Percentiles rank a stretch among this genome's conserved stretches.
These are phyloP conservation scores for Lasiodiplodia hormozganensis DNA, from an alignment of 2,329 filamentous ascomycete genomes.

Conservation along the genomic window DNA sequence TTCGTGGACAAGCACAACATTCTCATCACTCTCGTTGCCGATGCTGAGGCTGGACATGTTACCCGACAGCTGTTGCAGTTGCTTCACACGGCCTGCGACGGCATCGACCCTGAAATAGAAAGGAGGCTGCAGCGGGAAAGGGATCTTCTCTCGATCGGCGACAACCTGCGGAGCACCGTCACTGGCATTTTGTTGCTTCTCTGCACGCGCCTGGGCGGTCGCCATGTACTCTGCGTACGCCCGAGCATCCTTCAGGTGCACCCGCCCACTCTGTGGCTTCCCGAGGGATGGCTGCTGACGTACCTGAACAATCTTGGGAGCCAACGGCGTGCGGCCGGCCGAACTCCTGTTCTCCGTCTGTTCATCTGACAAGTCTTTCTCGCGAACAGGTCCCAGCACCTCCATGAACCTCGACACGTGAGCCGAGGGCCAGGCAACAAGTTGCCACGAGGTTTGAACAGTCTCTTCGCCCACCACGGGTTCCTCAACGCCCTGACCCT, in stretches of 20 bases:
- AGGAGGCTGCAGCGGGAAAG: not conserved
- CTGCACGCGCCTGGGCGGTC: not conserved
- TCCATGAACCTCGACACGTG: not conserved
- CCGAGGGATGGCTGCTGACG: not conserved
- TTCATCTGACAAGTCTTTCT: not conserved
- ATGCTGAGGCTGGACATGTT: not conserved
- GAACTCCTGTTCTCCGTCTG: not conserved
- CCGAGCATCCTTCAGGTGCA: not conserved
- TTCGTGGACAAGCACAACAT: not conserved
- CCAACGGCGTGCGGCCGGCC: not conserved
- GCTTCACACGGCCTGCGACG: not conserved
- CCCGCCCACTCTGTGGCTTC: not conserved
- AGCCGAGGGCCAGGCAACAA: conserved; percentile 12
- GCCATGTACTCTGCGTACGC: not conserved
- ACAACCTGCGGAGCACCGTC: not conserved
- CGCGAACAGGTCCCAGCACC: not conserved
- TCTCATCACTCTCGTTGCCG: not conserved
- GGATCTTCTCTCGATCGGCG: not conserved
- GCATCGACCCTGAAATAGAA: not conserved
- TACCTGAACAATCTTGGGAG: conserved; percentile 7
- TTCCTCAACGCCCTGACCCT: not conserved
- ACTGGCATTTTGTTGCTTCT: not conserved
- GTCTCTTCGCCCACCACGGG: not conserved
- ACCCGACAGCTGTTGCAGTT: too few relatives aligned
- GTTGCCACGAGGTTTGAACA: conserved; percentile 9